Conservation (phyloP, 768 basidiomycete species). For the Boletus subcaerulescens region DNA sequence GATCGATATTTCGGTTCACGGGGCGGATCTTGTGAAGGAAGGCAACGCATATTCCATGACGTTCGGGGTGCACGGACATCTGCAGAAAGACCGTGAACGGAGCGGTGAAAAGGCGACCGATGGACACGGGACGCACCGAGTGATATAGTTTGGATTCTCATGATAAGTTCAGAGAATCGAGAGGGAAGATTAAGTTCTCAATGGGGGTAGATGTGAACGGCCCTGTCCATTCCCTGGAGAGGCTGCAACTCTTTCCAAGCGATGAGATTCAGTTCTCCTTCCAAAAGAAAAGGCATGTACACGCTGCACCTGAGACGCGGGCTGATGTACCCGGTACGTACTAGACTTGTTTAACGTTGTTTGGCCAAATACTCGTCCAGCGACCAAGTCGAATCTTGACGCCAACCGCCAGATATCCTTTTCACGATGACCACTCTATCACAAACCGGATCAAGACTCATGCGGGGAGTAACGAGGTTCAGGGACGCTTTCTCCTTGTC, state of each 20-base stretch:
- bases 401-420: background rate
- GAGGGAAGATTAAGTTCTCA: constrained; percentile 14
- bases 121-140: constrained; percentile 6
- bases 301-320: background rate
- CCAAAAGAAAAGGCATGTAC: background rate
- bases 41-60: constrained; percentile 17
- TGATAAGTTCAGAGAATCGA: background rate
- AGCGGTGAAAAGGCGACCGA: constrained; percentile 16
- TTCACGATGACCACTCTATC: background rate
- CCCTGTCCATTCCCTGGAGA: background rate
- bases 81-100: constrained; percentile 7
- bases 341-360: constrained; percentile 5
- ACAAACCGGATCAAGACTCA: constrained; percentile 10
- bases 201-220: constrained; percentile 15
- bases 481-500: background rate
- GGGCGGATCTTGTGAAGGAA: constrained; percentile 28
- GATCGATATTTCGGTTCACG: constrained; percentile 11
- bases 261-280: background rate
- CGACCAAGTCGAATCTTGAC: background rate
- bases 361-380: background rate
- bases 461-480: constrained; percentile 3
- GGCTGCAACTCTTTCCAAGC: constrained; percentile 4
- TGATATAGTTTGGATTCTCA: constrained; percentile 15
- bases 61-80: constrained; percentile 5
- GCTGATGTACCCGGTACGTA: background rate